These are phyloP conservation scores for Erythrophleum ivorense DNA, from an alignment of 331 rosid genomes.

Conservation along the genomic window DNA sequence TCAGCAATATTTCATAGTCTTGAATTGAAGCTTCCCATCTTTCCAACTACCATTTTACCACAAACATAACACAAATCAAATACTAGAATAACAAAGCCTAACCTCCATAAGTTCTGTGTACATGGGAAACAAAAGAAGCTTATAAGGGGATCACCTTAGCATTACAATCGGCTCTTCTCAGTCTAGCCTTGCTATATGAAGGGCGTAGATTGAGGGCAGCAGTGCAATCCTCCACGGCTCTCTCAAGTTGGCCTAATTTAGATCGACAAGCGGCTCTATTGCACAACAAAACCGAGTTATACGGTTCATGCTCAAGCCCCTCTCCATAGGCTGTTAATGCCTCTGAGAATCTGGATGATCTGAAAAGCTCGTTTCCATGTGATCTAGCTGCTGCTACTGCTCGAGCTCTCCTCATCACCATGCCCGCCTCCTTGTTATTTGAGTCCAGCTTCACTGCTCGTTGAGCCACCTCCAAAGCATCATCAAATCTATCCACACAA, in stretches of 20 bases:
- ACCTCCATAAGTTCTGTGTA: neutral
- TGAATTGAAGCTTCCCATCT: slow-evolving; percentile 71
- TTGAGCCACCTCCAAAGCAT: slow-evolving; percentile 62
- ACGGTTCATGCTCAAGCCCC: slow-evolving; percentile 77
- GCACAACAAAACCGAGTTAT: slow-evolving; percentile 70
- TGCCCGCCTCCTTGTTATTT: slow-evolving; percentile 57
- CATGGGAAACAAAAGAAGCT: neutral
- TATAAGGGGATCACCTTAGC: slow-evolving; percentile 57
- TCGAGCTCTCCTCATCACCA: slow-evolving; percentile 54
- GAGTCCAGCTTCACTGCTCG: slow-evolving; percentile 63
- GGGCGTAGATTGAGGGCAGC: slow-evolving; percentile 68
- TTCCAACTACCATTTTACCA: slow-evolving; percentile 53
- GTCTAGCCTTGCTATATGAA: slow-evolving; percentile 75
- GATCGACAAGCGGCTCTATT: slow-evolving; percentile 81
- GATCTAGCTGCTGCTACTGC: slow-evolving; percentile 60
- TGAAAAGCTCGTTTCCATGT: slow-evolving; percentile 72
- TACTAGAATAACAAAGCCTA: neutral
- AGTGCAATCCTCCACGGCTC: slow-evolving; percentile 71
- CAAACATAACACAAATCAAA: slow-evolving; percentile 18
- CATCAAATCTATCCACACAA: slow-evolving; percentile 61
- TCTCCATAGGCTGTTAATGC: slow-evolving; percentile 73
- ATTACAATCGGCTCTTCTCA: slow-evolving; percentile 80
- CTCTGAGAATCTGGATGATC: slow-evolving; percentile 62
- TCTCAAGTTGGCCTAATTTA: slow-evolving; percentile 63
- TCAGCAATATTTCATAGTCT: slow-evolving; percentile 67